A percentile compares a stretch with the other conserved stretches of the same genome.
Conservation (phyloP, 83 land plant genomes). For the Diphasiastrum complanatum region DNA sequence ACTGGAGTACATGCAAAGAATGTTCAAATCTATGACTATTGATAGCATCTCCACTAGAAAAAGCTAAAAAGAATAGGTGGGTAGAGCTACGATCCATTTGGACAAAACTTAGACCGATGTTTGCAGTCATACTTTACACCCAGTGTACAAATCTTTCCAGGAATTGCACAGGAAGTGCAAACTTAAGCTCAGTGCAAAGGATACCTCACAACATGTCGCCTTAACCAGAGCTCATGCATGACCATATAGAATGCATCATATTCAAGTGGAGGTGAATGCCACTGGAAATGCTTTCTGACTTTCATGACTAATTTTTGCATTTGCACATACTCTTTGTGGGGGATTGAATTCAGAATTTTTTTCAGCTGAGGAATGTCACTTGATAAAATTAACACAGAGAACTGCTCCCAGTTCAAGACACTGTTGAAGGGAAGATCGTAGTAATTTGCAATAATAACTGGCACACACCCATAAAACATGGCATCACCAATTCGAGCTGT, state of each 20-base stretch:
- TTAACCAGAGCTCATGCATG: slow-evolving; percentile 54
- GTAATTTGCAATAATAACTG: slow-evolving; percentile 57
- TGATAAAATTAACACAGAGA: slow-evolving; percentile 43
- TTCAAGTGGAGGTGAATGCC: slow-evolving; percentile 38
- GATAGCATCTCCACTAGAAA: too few relatives aligned
- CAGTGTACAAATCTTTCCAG: too few relatives aligned
- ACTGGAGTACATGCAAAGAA: too few relatives aligned
- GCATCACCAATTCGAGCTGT: slow-evolving; percentile 72
- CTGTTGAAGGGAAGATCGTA: slow-evolving; percentile 68
- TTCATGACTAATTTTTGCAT: slow-evolving; percentile 40
- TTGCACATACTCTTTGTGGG: slow-evolving; percentile 22
- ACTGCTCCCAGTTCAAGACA: slow-evolving; percentile 50
- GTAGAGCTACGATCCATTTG: too few relatives aligned
- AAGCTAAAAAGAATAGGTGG: too few relatives aligned
- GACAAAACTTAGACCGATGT: too few relatives aligned
- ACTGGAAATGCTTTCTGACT: slow-evolving; percentile 50
- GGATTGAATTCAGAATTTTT: slow-evolving; percentile 36
- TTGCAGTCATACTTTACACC: too few relatives aligned
- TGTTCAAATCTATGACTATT: too few relatives aligned
- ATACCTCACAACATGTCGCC: too few relatives aligned
- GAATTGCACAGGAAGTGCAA: too few relatives aligned
- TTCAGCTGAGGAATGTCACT: slow-evolving; percentile 51
- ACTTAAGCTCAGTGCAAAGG: too few relatives aligned
- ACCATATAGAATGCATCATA: slow-evolving; percentile 63
- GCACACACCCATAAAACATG: slow-evolving; percentile 63